Evolutionary conservation across 139 green algal species (phyloP).

Genomic region (Coelastrella sp.): DNA sequence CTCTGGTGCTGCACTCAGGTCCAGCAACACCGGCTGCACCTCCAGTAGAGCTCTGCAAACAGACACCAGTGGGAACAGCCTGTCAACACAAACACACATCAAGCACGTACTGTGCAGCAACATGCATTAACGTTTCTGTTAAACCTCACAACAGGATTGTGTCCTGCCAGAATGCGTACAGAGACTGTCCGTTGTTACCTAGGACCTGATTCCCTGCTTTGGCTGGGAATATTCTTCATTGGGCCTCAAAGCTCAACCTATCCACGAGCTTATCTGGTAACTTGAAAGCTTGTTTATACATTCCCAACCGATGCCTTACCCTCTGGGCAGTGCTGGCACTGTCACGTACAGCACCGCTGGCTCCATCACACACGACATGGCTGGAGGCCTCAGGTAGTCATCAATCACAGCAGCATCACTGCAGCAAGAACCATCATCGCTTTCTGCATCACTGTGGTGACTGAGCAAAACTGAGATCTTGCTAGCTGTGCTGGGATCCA

Average conservation of each 20-base stretch:
- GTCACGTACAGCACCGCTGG: slow-evolving; percentile 62
- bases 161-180: no score
- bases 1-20: slow-evolving; percentile 24
- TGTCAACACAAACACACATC: slow-evolving; percentile 22
- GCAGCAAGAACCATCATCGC: neutral
- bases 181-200: no score
- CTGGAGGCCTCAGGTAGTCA: slow-evolving; percentile 63
- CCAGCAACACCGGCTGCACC: slow-evolving; percentile 73
- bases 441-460: neutral
- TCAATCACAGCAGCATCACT: slow-evolving; percentile 39
- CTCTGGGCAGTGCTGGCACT: slow-evolving; percentile 71
- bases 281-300: no score
- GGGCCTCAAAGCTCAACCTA: no score
- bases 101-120: no score
- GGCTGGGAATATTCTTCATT: no score
- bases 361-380: slow-evolving; percentile 46
- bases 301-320: slow-evolving; percentile 16
- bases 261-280: no score
- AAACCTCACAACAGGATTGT: no score
- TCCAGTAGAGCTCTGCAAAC: slow-evolving; percentile 69
- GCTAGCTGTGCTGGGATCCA: no score
- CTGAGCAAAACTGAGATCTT: neutral
- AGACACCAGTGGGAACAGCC: neutral
- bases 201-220: no score
- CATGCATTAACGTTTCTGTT: no score